Evolutionary conservation across 2,329 filamentous ascomycete species (phyloP).

Genomic region (Diaporthe velutina): DNA sequence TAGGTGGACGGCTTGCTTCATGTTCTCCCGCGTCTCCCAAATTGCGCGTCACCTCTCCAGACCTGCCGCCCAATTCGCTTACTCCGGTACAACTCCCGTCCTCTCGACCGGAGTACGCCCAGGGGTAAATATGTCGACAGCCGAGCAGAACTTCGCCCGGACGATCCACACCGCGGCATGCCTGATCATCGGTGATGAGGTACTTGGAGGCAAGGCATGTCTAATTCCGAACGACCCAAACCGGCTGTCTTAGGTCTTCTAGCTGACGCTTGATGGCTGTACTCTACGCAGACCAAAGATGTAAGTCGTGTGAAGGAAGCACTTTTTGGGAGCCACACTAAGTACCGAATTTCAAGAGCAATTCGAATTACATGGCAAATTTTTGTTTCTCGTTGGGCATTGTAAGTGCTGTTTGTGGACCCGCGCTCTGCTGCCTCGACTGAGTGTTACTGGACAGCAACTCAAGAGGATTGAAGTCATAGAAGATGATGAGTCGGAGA

Average conservation of each 20-base stretch:
- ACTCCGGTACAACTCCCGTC: slow-evolving; percentile 37
- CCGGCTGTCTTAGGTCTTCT: not conserved
- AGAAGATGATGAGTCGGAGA: slow-evolving; percentile 90
- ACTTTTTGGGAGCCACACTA: not conserved
- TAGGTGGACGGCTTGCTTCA: slow-evolving; percentile 52
- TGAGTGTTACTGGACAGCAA: slow-evolving; percentile 56
- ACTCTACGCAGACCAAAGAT: slow-evolving; percentile 44
- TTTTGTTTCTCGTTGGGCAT: slow-evolving; percentile 75
- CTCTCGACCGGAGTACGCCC: slow-evolving; percentile 21
- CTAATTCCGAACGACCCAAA: not conserved
- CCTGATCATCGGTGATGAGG: slow-evolving; percentile 97
- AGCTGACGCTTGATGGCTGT: slow-evolving; percentile 29
- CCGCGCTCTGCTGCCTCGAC: not conserved
- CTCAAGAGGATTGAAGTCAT: slow-evolving; percentile 94
- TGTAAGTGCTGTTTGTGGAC: slow-evolving; percentile 53
- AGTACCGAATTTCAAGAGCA: slow-evolving; percentile 62
- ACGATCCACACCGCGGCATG: slow-evolving; percentile 91
- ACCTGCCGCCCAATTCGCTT: slow-evolving; percentile 66
- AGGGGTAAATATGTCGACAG: slow-evolving; percentile 58
- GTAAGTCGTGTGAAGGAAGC: slow-evolving; percentile 39
- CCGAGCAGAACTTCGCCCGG: slow-evolving; percentile 69
- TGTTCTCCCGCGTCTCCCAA: slow-evolving; percentile 84
- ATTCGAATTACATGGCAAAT: slow-evolving; percentile 74
- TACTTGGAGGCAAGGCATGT: slow-evolving; percentile 90
- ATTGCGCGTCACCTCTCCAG: slow-evolving; percentile 77